Evolutionary conservation across 1,284 basidiomycete genomes (phyloP), one percentile per base, ranked within the genome.

Genomic region (Amylostereum chailletii): DNA sequence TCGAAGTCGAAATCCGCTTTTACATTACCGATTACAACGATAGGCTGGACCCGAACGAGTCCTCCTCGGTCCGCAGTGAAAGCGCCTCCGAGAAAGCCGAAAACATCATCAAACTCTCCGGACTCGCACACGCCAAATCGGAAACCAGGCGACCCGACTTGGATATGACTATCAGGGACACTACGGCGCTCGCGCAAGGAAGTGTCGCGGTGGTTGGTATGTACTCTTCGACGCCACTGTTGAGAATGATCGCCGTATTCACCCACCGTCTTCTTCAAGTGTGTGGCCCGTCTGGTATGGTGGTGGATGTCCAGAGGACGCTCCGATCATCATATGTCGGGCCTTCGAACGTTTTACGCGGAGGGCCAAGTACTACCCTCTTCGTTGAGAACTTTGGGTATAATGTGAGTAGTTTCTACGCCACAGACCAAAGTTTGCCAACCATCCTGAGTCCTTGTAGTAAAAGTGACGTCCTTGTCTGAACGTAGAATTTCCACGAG

Each of bases 331-430:
- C 65, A 0, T 58, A 66, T 8, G 66, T 69, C 1, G 64, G 66
- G 4, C 65, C 64, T n/a, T 36, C 42, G 4, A 62, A 58, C 11
- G 56, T 74, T 2, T 55, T 76, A 47, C 62, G 62, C 9, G 73
- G 75, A 30, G 68, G 69, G 0, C 67, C 74, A 2, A 70, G 62
- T 45, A 64, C 76, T 19, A 65, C 63, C 10, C 57, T 77, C 30
- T 70, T 74, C 57, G 68, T 76, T 11, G 77, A 78, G 55, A 63
- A 69, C 34, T 76, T 72, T 58, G 73, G 71, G 10, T 71, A 19
- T 19, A 19, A 19, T 19, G 19, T 19, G 19, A 19, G 19, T 19
- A 19, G 19, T 19, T 19, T 19, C 19, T 19, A 19, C 19, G 19
- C 19, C 19, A 19, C 19, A 19, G 19, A 19, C 19, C 19, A 19